Base-by-base conservation (phyloP, 495 filamentous ascomycete genomes). In the Podospora conica region DNA sequence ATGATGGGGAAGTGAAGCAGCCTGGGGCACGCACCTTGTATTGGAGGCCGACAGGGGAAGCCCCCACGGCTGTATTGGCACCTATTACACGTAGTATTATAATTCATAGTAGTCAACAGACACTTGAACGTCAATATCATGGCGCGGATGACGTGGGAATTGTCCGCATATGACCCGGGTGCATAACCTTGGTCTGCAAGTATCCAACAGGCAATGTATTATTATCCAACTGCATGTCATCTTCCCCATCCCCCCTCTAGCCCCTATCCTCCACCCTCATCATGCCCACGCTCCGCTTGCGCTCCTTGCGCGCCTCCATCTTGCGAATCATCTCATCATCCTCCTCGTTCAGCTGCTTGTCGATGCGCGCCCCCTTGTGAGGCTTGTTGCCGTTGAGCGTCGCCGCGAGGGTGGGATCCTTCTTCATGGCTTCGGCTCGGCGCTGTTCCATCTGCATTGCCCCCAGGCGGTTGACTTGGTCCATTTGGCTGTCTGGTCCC, bases 311-410 rank as follows among this genome's bases (percentile, higher is more conserved):
- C 27, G 33, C 58, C 1, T 67, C 29, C 63, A 67, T 75, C 57
- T 64, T 72, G 54, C 21, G 55, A n/a, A 75, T 8, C 58, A 56
- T 66, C 1, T 25, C 71, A 20, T 68, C 66, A 18, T 75, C 73
- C 22, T 75, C 71, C 21, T 65, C 63, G 28, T 56, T 40, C 20
- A 75, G 25, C 54, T 75, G 69, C 58, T 73, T 73, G 68, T 75
- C 73, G 24, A 70, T 73, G 7, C 59, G 57, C 21, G 71, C 73
- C 22, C 73, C 73, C 53, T 60, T 63, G 62, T 18, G 5, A 1
- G 73, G 73, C 55, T 64, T 64, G 67, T 70, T 73, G 23, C 66
- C 66, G 58, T 75, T 58, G 1, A 69, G 22, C 1, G 15, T 66
- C 8, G 71, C 71, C 12, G 69, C 67, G 15, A 69, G 65, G 0